Evolutionary conservation across 768 basidiomycete species (phyloP), one percentile per base, ranked within the genome.

Genomic region (Polyporus arcularius): DNA sequence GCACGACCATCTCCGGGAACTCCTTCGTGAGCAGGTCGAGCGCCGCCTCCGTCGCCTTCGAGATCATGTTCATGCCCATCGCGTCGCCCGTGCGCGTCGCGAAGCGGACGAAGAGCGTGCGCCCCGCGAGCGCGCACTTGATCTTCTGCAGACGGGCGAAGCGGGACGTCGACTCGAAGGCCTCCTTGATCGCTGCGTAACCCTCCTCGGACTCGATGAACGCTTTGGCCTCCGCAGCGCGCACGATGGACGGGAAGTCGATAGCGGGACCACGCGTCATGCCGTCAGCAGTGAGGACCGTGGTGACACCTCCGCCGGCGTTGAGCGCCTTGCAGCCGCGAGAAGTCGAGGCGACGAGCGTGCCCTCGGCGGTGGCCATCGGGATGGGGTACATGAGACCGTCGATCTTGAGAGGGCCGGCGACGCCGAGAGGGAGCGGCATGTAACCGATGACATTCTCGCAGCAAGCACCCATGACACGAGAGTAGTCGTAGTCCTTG

Each of bases 61-160:
- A 92, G 71, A 98, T 97, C 97, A 98, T 99, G 80, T 99, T 99
- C 97, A 99, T 99, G 16, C 97, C 97, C 96, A 98, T 99, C 43
- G 97, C 96, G 70, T 98, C 96, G 32, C 96, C 97, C 0, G 97
- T 98, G 56, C 85, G 87, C 14, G 95, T 97, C 60, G 91, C 90
- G 70, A 99, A 98, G 49, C 97, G 85, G 26, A 98, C 87, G 71
- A 88, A 99, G 41, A 99, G 78, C 41, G 94, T 96, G 43, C 97
- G 85, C 5, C 97, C 97, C 6, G 97, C 97, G 73, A 98, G 78
- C 4, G 89, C 92, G 49, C 88, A 88, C 82, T 96, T 96, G 67
- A 98, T 79, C 57, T 81, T 82, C 75, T 89, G 87, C 53, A 99
- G 74, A 71, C 88, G 85, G 5, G 95, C 96, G 70, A 98, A 99